Conservation (phyloP, 169 alveolate genomes). For the Ichthyophthirius multifiliis region DNA sequence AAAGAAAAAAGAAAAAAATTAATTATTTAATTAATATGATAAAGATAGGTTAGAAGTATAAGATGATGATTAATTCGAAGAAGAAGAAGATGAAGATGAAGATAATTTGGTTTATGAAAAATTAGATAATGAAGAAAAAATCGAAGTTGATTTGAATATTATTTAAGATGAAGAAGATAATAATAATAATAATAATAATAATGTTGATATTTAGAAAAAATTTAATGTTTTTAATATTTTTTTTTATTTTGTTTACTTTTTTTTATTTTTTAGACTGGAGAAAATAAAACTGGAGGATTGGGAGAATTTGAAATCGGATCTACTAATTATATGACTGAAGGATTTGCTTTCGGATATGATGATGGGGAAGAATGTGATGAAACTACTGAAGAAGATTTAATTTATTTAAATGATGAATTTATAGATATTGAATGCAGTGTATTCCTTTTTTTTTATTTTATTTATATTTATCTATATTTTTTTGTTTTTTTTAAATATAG, state of each 20-base stretch:
- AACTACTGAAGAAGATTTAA: conserved; percentile 65
- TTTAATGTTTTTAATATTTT: too few relatives aligned
- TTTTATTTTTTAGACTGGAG: conserved; percentile 19
- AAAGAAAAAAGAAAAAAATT: conserved; percentile 32
- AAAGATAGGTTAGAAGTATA: conserved; percentile 59
- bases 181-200: too few relatives aligned
- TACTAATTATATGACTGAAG: conserved; percentile 68
- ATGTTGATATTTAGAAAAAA: conserved; percentile 16
- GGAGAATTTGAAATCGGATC: conserved; percentile 78
- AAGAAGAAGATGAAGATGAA: conserved; percentile 48
- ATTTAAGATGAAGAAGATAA: too few relatives aligned
- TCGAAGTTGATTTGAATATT: conserved; percentile 12
- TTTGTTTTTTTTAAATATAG: background rate
- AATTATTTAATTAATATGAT: conserved; percentile 25
- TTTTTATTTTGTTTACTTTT: background rate
- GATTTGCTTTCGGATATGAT: conserved; percentile 66
- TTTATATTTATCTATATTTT: background rate
- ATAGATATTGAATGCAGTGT: conserved; percentile 34
- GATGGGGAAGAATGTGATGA: conserved; percentile 75
- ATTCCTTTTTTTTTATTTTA: conserved; percentile 6
- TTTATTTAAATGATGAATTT: conserved; percentile 45
- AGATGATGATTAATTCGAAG: conserved; percentile 62
- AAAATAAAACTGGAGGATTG: conserved; percentile 62
- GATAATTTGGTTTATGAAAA: conserved; percentile 21
- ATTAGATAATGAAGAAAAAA: too few relatives aligned